Conservation (phyloP, 352 stramenopile species). For the Phytopythium vexans region DNA sequence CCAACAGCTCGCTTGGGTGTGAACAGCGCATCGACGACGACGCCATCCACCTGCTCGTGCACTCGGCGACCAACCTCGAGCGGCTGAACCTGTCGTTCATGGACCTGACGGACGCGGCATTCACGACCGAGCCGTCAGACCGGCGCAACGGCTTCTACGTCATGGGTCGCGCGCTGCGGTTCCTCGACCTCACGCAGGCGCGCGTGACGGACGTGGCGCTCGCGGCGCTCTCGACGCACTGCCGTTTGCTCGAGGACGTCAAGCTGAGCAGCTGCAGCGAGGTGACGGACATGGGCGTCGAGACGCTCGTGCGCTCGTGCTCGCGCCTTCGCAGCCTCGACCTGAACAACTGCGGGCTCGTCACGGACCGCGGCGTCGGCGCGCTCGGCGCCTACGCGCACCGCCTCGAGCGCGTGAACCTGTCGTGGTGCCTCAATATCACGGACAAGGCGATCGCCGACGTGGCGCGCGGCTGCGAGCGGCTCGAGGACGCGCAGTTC, state of each 20-base stretch:
- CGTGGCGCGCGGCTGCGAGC: conserved; percentile 55
- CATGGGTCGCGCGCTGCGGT: conserved; percentile 41
- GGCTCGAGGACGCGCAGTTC: conserved; percentile 60
- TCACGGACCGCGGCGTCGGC: conserved; percentile 70
- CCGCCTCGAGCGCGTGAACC: conserved; percentile 60
- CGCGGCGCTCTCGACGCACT: conserved; percentile 59
- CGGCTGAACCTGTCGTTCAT: conserved; percentile 84
- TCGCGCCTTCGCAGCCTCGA: conserved; percentile 48
- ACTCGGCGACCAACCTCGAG: conserved; percentile 53
- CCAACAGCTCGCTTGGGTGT: background rate
- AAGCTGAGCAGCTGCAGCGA: conserved; percentile 75
- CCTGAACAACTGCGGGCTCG: conserved; percentile 77
- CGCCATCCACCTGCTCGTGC: conserved; percentile 66
- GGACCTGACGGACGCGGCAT: conserved; percentile 59
- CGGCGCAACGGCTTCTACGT: conserved; percentile 38
- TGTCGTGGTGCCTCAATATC: conserved; percentile 89
- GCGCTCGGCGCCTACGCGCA: conserved; percentile 49
- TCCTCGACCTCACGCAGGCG: conserved; percentile 73
- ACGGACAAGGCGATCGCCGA: conserved; percentile 81
- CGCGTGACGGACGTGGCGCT: conserved; percentile 68
- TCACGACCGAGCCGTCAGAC: conserved; percentile 42
- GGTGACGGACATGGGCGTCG: conserved; percentile 75
- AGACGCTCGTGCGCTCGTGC: conserved; percentile 57
- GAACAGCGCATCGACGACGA: conserved; percentile 66
- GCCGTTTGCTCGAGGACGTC: conserved; percentile 56